Base-by-base conservation (phyloP, 306 rosid species). In the Dryas alaskensis region DNA sequence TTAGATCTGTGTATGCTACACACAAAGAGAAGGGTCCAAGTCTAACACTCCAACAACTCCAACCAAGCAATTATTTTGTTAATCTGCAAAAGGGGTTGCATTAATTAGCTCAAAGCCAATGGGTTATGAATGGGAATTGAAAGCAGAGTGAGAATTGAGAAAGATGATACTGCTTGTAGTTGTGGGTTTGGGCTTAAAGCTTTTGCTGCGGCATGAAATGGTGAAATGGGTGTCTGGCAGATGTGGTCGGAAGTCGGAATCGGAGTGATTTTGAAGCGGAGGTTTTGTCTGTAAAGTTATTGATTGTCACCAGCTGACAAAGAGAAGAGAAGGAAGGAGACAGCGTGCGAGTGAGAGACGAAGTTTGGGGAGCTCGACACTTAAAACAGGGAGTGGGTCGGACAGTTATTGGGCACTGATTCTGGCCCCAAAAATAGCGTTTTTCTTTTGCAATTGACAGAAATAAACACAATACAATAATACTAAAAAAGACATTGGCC, bases 1-100 rank as follows among this genome's bases (percentile, higher is more conserved):
- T 31, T 31, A 31, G 37, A 31, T 31, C 37, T 31, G 37, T 0
- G 37, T 31, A 31, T 31, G 37, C 37, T 31, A 31, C 37, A 66
- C 37, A 60, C 79, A 66, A 37, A 57, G 48, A 67, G 73, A 75
- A 46, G 37, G 47, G 10, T 53, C 79, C 73, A 65, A 50, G 46
- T 17, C 45, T 12, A 48, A 27, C 49, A 43, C 12, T 31, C 45
- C 59, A 67, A 49, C 49, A 19, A 25, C 9, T 69, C 49, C 40
- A 52, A 39, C 3, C 17, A 0, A 40, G 45, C n/a, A 47, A 37
- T 50, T 2, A 22, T 37, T 14, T 8, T 11, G 73, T 69, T 53
- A 7, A 53, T 2, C 51, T 69, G 51, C n/a, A 2, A 69, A 69
- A 53, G 16, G 39, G 12, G 48, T 52, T 54, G 64, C 19, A 52